Base-by-base conservation (phyloP, 352 stramenopile genomes). In the Phytophthora constricta region DNA sequence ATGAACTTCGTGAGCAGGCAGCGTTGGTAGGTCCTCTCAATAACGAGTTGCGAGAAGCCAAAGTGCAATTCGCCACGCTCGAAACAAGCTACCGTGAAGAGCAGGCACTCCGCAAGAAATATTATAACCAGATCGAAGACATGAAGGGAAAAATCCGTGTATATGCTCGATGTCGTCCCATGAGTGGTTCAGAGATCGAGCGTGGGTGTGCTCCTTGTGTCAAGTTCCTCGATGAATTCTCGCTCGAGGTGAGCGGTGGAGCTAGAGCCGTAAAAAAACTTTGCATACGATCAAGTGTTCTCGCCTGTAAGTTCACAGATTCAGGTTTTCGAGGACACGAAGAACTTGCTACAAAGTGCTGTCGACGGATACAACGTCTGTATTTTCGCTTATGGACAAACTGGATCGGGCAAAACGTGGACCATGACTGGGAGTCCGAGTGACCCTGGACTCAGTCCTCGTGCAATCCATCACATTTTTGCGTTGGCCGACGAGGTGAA, bases 61-160 rank as follows among this genome's bases (percentile, higher is more conserved):
- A 77, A 43, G 22, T 59, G 5, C 60, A 86, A 53, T 68, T 81
- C 19, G 52, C 45, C 19, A 88, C 84, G 23, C 77, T 96, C 20
- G 86, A 95, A 46, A 71, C 66, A 28, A 92, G 84, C 60, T 97
- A 97, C 72, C 86, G 82, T 20, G 89, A 97, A 56, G 91, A 98
- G 62, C 87, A 97, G 64, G 65, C 80, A 22, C 79, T 98, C 58
- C 87, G 93, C 20, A 98, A 98, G 79, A 98, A 98, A 64, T 98
- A 98, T 68, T 98, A 96, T 83, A 98, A 98, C 74, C 89, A 90
- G 80, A 97, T 98, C 69, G 94, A 98, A 65, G 93, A 98, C 77
- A 97, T 98, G 90, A 98, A 98, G 65, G 93, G 93, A 31, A 98
- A 98, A 73, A 98, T 98, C 70, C 87, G 93, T 28, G 93, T 98